Conservation (phyloP, 2,329 filamentous ascomycete genomes). For the Dothistroma septosporum region DNA sequence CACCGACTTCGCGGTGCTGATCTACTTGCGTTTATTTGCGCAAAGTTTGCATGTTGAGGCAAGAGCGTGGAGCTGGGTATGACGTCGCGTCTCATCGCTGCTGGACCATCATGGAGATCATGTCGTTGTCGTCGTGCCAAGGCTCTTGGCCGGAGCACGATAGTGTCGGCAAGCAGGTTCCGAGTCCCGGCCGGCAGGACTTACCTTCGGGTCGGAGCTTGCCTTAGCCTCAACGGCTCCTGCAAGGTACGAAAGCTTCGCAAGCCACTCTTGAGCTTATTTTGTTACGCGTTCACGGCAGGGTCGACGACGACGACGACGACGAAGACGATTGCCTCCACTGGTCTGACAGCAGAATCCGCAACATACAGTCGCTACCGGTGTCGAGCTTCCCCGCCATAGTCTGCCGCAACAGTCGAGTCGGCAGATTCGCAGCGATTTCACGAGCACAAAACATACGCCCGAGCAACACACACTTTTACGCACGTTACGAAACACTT, state of each 20-base stretch:
- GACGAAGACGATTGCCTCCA: no score
- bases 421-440: neutral
- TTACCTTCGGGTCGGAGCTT: neutral
- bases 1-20: no score
- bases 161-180: neutral
- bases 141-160: neutral
- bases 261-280: neutral
- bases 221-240: neutral
- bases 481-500: constrained; percentile 3
- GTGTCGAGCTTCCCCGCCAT: neutral
- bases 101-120: no score
- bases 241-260: neutral
- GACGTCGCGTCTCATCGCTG: no score
- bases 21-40: no score
- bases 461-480: neutral
- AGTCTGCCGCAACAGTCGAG: neutral
- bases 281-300: neutral
- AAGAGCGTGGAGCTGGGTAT: no score
- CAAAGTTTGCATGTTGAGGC: no score
- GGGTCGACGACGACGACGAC: neutral
- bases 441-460: neutral
- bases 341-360: neutral
- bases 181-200: neutral
- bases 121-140: no score
- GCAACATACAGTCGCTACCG: neutral